Percentiles rank a stretch among this genome's conserved stretches.
phyloP scores from a whole-genome alignment of 805 yeast genomes.

The Pichia nanzhaoensis region DNA sequence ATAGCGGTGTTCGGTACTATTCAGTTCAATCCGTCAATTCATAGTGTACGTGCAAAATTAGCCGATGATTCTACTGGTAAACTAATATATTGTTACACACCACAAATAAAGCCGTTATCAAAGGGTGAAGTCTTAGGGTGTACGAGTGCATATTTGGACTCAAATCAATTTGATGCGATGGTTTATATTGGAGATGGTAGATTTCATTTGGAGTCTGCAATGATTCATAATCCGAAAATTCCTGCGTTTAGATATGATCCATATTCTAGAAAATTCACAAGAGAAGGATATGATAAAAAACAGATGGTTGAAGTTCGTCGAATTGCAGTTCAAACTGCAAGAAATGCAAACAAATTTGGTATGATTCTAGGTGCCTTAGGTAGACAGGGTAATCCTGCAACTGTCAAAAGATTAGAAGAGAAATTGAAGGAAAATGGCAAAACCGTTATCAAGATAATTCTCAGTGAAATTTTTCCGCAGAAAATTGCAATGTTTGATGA shows the following conservation, averaged over 20 bases:
- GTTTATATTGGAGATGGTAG: slow-evolving; percentile 94
- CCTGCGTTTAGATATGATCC: slow-evolving; percentile 96
- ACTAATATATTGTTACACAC: slow-evolving; percentile 63
- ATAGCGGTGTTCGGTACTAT: slow-evolving; percentile 92
- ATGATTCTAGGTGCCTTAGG: slow-evolving; percentile 90
- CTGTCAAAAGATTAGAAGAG: slow-evolving; percentile 60
- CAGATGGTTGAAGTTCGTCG: slow-evolving; percentile 71
- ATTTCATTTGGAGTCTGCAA: slow-evolving; percentile 89
- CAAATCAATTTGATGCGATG: slow-evolving; percentile 65
- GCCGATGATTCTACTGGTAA: slow-evolving; percentile 34
- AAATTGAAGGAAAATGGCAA: slow-evolving; percentile 49
- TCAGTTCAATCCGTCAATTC: slow-evolving; percentile 93
- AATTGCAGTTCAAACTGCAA: slow-evolving; percentile 65
- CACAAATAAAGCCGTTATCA: slow-evolving; percentile 87
- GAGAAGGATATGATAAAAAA: slow-evolving; percentile 80
- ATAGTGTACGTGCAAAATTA: slow-evolving; percentile 59
- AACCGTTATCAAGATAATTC: slow-evolving; percentile 69
- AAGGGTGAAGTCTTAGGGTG: slow-evolving; percentile 97
- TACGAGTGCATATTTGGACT: slow-evolving; percentile 77
- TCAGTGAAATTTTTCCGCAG: slow-evolving; percentile 90
- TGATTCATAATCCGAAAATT: slow-evolving; percentile 92
- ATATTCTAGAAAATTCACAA: slow-evolving; percentile 82
- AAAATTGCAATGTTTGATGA: slow-evolving; percentile 89
- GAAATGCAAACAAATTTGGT: slow-evolving; percentile 60
- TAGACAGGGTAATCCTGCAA: slow-evolving; percentile 83